Evolutionary conservation across 106 monocot species (phyloP).

Genomic region (Narthecium ossifragum): DNA sequence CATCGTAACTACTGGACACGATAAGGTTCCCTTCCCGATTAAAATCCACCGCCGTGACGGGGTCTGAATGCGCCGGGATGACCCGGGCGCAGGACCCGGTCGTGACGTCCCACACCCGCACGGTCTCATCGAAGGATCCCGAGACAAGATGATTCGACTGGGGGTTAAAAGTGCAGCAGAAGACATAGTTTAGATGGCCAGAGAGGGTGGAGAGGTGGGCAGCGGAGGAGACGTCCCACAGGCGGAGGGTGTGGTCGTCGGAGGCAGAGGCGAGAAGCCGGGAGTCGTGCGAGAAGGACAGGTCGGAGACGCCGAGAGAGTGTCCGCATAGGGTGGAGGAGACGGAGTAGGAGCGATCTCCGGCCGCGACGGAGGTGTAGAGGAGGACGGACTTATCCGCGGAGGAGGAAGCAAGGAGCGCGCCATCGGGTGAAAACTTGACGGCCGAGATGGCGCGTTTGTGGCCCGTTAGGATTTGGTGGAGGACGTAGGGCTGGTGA

Average conservation of each 20-base stretch:
- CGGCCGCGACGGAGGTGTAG: constrained; percentile 26
- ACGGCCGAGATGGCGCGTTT: constrained; percentile 47
- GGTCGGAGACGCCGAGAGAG: constrained; percentile 39
- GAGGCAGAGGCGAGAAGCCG: constrained; percentile 46
- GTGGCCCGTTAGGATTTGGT: constrained; percentile 28
- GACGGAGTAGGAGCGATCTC: constrained; percentile 32
- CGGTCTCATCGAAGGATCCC: constrained; percentile 55
- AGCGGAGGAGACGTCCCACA: constrained; percentile 34
- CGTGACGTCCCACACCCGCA: constrained; percentile 50
- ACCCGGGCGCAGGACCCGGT: constrained; percentile 42
- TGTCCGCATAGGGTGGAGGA: constrained; percentile 32
- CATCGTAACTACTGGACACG: constrained; percentile 25
- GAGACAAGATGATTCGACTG: constrained; percentile 51
- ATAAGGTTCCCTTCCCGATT: constrained; percentile 20
- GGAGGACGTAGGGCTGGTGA: constrained; percentile 30
- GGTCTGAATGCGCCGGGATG: constrained; percentile 47
- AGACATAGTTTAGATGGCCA: constrained; percentile 46
- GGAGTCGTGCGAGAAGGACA: constrained; percentile 44
- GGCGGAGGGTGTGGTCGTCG: constrained; percentile 39
- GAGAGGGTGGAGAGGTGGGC: constrained; percentile 26
- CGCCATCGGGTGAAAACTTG: constrained; percentile 44
- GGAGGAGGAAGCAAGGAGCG: constrained; percentile 43
- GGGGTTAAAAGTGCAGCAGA: constrained; percentile 46
- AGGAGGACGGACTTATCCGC: constrained; percentile 46
- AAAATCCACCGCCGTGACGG: constrained; percentile 46